A percentile compares a stretch with the other conserved stretches of the same genome.
Evolutionary conservation across 2,329 filamentous ascomycete genomes (phyloP).

Genomic region (Pseudogymnoascus destructans): DNA sequence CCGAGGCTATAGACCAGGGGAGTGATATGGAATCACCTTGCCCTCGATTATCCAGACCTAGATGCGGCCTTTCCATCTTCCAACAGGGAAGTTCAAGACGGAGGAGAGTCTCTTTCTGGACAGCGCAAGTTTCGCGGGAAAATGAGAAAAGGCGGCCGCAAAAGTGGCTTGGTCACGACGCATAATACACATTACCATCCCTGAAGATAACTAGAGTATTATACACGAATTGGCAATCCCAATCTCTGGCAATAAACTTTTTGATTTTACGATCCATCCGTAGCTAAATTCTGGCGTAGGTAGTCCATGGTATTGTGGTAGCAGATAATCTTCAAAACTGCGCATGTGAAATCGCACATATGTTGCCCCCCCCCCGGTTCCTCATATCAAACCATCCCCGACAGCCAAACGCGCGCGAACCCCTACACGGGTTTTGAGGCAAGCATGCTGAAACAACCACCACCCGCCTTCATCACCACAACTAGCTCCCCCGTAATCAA

Average conservation of each 20-base stretch:
- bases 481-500: constrained; percentile 7
- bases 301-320: no score
- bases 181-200: not conserved
- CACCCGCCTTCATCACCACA: not conserved
- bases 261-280: no score
- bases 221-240: not conserved
- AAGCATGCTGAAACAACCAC: constrained; percentile 3
- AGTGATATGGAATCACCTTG: not conserved
- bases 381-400: constrained; percentile 3
- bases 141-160: not conserved
- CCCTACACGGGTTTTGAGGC: constrained; percentile 1
- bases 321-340: no score
- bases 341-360: constrained; percentile 3
- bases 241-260: constrained; percentile 2
- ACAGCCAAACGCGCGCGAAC: constrained; percentile 2
- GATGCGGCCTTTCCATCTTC: not conserved
- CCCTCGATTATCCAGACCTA: not conserved
- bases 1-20: not conserved
- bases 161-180: not conserved
- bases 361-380: not conserved
- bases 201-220: not conserved
- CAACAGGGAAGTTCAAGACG: not conserved
- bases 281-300: not conserved
- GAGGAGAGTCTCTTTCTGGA: not conserved
- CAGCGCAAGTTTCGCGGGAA: not conserved